Evolutionary conservation across 2,329 filamentous ascomycete species (phyloP), one percentile per base, ranked within the genome.

Genomic region (Nothopassalora personata): DNA sequence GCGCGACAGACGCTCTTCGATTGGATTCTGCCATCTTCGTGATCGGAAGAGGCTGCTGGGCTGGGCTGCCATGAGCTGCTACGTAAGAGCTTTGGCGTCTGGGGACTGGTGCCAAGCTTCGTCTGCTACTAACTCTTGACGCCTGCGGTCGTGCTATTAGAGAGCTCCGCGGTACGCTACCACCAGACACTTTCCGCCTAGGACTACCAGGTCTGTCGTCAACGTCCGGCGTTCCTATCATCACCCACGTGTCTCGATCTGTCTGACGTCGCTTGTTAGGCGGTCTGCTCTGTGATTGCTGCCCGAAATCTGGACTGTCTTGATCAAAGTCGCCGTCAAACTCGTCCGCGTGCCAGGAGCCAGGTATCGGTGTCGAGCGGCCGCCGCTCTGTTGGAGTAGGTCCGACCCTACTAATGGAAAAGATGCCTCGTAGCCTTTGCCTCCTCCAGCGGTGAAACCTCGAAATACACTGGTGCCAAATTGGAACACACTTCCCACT

Each of bases 361-460:
- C 83, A 0, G 84, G 83, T 3, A 84, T 66, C 1, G 80, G 78
- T 5, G 78, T 79, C 1, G 72, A 71, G 1, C 70, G 59, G 5
- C 64, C 34, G n/a, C 19, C 51, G 28, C 54, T 67, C n/a, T 60
- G 70, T 62, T 60, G 68, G 64, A 60, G 60, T 59, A 60, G n/a
- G 23, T 64, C 55, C 48, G 57, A 54, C 23, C 62, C 60, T 11
- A 64, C 58, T 4, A 60, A 47, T 18, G 56, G 46, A 11, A 58
- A 61, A 15, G 54, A 49, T 43, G 51, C 62, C 6, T 82, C 77
- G 69, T 92, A 96, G 28, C 85, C 86, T 60, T 79, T 80, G 8
- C 92, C 93, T 3, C 88, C 90, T 7, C 92, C 93, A 11, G 92
- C 91, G 62, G 92, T 86, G 72, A 97, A 97, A 0, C 92, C 92